A percentile compares a stretch with the other conserved stretches of the same genome.
Evolutionary conservation across 371 early-diverging fungal genomes (phyloP).

Genomic region (Mucor indicus): DNA sequence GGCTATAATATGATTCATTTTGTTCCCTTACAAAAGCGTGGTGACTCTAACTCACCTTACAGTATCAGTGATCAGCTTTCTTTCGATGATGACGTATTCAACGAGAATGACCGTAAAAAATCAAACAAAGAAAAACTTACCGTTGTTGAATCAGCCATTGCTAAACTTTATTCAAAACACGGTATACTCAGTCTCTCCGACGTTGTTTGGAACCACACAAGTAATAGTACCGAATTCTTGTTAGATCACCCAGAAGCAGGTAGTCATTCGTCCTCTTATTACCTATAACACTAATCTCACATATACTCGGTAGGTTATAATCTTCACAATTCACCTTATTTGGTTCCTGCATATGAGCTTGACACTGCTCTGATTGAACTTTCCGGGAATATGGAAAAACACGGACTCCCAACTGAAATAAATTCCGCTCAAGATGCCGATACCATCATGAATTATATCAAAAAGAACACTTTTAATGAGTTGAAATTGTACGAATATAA

Average conservation of each 20-base stretch:
- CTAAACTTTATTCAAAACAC: constrained; percentile 54
- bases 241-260: constrained; percentile 93
- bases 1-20: constrained; percentile 98
- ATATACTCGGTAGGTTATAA: constrained; percentile 81
- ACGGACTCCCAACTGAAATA: constrained; percentile 53
- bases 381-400: constrained; percentile 55
- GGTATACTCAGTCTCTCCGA: constrained; percentile 84
- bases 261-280: too few relatives aligned
- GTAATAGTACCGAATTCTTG: constrained; percentile 86
- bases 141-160: constrained; percentile 52
- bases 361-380: constrained; percentile 81
- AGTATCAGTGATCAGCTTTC: constrained; percentile 90
- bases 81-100: constrained; percentile 82
- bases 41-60: constrained; percentile 93
- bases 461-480: constrained; percentile 55
- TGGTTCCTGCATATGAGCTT: constrained; percentile 89
- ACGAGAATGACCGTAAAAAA: constrained; percentile 31
- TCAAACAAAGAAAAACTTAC: constrained; percentile 58
- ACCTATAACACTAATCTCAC: too few relatives aligned
- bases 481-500: constrained; percentile 91
- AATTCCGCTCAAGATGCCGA: constrained; percentile 66
- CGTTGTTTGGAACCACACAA: constrained; percentile 98
- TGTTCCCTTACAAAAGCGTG: constrained; percentile 90
- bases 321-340: constrained; percentile 90
- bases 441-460: constrained; percentile 59